These are phyloP conservation scores for Quercus lobata DNA, from an alignment of 331 rosid genomes.

Conservation along the genomic window DNA sequence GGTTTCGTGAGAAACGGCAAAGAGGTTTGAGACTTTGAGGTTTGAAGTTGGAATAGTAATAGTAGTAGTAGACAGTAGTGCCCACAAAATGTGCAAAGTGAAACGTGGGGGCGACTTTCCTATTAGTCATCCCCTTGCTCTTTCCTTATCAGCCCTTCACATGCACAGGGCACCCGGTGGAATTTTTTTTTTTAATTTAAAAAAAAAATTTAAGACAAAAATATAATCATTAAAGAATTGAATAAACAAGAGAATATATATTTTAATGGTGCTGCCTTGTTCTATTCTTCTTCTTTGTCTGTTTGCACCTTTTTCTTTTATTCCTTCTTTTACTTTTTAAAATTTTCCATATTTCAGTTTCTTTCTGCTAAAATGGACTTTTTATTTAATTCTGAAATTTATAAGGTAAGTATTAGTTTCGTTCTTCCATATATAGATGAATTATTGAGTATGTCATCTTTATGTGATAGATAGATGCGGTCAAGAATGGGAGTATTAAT, in stretches of 20 bases:
- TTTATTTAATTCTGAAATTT: too few relatives aligned
- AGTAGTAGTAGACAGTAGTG: background rate
- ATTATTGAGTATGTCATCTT: too few relatives aligned
- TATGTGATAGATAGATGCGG: too few relatives aligned
- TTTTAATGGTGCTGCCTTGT: background rate
- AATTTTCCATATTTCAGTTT: background rate
- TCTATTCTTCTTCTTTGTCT: background rate
- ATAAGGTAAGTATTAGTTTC: too few relatives aligned
- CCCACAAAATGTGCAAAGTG: slow-evolving; percentile 30
- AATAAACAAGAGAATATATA: background rate
- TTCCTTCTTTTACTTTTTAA: background rate
- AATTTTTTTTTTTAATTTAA: too few relatives aligned
- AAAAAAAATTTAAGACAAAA: too few relatives aligned
- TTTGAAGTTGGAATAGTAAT: too few relatives aligned
- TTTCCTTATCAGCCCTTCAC: slow-evolving; percentile 24
- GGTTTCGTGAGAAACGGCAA: slow-evolving; percentile 23
- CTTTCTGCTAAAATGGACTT: too few relatives aligned
- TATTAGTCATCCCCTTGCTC: slow-evolving; percentile 11
- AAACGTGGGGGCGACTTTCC: slow-evolving; percentile 87
- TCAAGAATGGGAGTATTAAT: too few relatives aligned
- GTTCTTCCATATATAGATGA: too few relatives aligned
- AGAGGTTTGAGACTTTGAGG: slow-evolving; percentile 9
- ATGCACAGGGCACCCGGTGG: slow-evolving; percentile 16
- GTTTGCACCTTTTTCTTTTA: background rate
- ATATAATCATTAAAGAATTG: background rate